Evolutionary conservation across 1,284 basidiomycete species (phyloP).

Genomic region (Malassezia slooffiae): DNA sequence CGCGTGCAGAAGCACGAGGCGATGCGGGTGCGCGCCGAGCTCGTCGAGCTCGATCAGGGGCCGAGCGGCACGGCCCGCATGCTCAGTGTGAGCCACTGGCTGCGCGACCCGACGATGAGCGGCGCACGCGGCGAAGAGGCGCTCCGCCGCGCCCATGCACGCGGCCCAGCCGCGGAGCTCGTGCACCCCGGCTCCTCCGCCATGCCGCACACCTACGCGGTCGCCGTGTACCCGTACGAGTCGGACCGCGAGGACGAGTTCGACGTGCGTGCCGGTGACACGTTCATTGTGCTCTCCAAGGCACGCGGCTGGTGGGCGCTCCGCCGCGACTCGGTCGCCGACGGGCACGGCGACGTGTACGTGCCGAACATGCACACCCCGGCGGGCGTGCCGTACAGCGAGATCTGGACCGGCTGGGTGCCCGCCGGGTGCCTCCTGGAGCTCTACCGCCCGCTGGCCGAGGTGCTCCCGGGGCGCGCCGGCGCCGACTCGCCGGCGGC

Average conservation of each 20-base stretch:
- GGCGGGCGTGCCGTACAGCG: background rate
- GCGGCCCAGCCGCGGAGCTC: conserved; percentile 28
- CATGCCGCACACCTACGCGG: conserved; percentile 56
- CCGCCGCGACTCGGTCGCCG: conserved; percentile 65
- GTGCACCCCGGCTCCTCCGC: conserved; percentile 16
- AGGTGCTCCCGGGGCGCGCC: conserved; percentile 36
- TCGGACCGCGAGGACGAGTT: conserved; percentile 96
- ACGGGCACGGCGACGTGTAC: conserved; percentile 63
- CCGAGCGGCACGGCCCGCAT: background rate
- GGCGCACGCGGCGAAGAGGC: conserved; percentile 1
- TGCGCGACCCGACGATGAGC: background rate
- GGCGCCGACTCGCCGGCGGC: background rate
- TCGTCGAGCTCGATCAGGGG: background rate
- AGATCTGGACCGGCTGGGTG: conserved; percentile 44
- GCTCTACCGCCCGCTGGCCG: conserved; percentile 51
- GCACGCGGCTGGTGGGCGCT: conserved; percentile 99
- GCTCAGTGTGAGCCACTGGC: conserved; percentile 1
- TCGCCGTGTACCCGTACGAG: conserved; percentile 87
- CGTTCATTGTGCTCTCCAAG: conserved; percentile 80
- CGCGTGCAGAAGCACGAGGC: conserved; percentile 4
- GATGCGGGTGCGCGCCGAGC: conserved; percentile 6
- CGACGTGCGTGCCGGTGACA: conserved; percentile 68
- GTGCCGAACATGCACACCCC: background rate
- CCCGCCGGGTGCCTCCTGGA: conserved; percentile 74
- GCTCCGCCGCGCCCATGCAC: conserved; percentile 7